A percentile compares a stretch with the other conserved stretches of the same genome.
phyloP scores from a whole-genome alignment of 1,139 yeast species.

The Casaregolazyma lundiana region DNA sequence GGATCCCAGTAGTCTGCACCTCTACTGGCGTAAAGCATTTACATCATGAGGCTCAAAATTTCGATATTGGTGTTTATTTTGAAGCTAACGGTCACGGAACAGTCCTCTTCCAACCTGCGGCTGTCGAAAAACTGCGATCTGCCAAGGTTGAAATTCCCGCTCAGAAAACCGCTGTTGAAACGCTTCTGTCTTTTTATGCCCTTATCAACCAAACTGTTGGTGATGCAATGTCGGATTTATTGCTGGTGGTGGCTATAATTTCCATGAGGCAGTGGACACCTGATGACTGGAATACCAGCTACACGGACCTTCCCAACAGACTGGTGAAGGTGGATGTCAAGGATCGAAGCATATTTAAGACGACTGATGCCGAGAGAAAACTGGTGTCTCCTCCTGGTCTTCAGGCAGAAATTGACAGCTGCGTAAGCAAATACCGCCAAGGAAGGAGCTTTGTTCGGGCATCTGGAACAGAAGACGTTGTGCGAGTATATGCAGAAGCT shows the following conservation, averaged over 20 bases:
- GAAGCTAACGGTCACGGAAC: conserved; percentile 99
- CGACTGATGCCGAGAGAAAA: conserved; percentile 87
- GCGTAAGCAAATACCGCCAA: conserved; percentile 50
- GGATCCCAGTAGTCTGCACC: conserved; percentile 80
- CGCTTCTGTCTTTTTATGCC: conserved; percentile 54
- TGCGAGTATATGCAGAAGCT: conserved; percentile 93
- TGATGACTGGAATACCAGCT: conserved; percentile 68
- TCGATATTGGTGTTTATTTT: conserved; percentile 88
- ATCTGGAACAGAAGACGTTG: conserved; percentile 97
- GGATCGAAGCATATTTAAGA: conserved; percentile 72
- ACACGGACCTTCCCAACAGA: conserved; percentile 81
- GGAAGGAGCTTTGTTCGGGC: conserved; percentile 96
- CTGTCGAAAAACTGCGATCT: conserved; percentile 37
- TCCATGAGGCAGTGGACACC: conserved; percentile 56
- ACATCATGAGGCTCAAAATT: conserved; percentile 80
- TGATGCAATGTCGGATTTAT: conserved; percentile 87
- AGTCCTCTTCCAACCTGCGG: conserved; percentile 68
- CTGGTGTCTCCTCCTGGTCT: conserved; percentile 73
- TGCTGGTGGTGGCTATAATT: conserved; percentile 67
- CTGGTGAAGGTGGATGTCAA: conserved; percentile 76
- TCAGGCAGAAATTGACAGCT: conserved; percentile 64
- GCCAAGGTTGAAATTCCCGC: conserved; percentile 34
- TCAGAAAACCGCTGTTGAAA: conserved; percentile 43
- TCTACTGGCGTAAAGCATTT: conserved; percentile 96
- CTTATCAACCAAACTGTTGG: conserved; percentile 96